These are phyloP conservation scores for Pinus tabuliformis DNA, from an alignment of 75 land plant genomes.

Conservation along the genomic window DNA sequence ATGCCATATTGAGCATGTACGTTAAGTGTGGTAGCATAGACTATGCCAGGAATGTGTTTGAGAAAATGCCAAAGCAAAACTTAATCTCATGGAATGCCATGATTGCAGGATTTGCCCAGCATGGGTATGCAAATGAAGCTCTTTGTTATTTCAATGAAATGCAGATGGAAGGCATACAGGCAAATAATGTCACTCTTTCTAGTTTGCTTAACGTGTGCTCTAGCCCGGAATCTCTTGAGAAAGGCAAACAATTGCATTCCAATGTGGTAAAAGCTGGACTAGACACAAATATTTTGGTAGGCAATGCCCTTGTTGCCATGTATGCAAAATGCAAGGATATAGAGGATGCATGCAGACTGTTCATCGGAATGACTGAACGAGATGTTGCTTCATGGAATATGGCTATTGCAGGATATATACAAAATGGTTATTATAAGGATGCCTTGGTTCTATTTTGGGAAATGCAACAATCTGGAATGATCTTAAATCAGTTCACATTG, in stretches of 20 bases:
- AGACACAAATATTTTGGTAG: conserved; percentile 14
- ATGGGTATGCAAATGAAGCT: conserved; percentile 19
- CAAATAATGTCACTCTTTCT: conserved; percentile 26
- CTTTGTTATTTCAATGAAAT: conserved; percentile 14
- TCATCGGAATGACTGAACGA: conserved; percentile 21
- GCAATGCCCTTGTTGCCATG: conserved; percentile 32
- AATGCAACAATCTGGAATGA: conserved; percentile 31
- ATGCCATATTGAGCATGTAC: conserved; percentile 17
- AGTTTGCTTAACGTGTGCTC: conserved; percentile 30
- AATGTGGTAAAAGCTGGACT: conserved; percentile 24
- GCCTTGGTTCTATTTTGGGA: conserved; percentile 14
- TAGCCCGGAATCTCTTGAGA: background rate
- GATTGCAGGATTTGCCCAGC: conserved; percentile 28
- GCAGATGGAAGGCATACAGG: conserved; percentile 20
- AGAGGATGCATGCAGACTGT: conserved; percentile 20
- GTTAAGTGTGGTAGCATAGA: conserved; percentile 21
- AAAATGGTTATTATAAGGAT: conserved; percentile 11
- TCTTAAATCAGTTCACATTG: conserved; percentile 57
- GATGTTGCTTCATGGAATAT: conserved; percentile 48
- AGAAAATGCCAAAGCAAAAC: conserved; percentile 13
- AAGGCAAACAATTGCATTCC: conserved; percentile 30
- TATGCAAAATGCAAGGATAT: conserved; percentile 33
- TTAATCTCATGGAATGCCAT: conserved; percentile 40
- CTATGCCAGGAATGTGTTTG: conserved; percentile 19
- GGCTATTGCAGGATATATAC: conserved; percentile 21